These are phyloP conservation scores for Nakazawaea anatomiae DNA, from an alignment of 805 yeast species.

Conservation along the genomic window DNA sequence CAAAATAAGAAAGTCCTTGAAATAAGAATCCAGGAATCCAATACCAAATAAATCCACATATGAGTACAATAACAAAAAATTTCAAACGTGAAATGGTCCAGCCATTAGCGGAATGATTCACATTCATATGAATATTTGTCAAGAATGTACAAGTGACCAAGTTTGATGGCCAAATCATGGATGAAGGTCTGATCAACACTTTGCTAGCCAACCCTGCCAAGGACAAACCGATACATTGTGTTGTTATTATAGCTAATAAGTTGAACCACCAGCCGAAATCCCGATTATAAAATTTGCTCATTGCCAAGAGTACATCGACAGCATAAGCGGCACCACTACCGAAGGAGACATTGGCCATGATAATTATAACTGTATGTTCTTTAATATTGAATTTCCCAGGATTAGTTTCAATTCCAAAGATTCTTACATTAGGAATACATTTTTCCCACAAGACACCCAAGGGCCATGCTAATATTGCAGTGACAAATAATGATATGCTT, in stretches of 20 bases:
- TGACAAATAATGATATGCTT: constrained; percentile 32
- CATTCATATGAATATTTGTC: constrained; percentile 43
- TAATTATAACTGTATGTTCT: constrained; percentile 54
- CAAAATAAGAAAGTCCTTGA: constrained; percentile 52
- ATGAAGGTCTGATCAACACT: constrained; percentile 55
- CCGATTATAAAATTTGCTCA: constrained; percentile 38
- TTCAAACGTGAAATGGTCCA: constrained; percentile 53
- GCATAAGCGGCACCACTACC: constrained; percentile 45
- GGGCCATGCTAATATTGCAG: constrained; percentile 25
- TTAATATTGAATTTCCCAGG: constrained; percentile 61
- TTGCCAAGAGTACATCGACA: constrained; percentile 50
- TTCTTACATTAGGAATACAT: constrained; percentile 23
- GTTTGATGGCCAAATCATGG: constrained; percentile 68
- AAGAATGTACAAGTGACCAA: constrained; percentile 55
- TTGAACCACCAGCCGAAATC: constrained; percentile 50
- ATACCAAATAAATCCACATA: constrained; percentile 40
- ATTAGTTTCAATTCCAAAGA: constrained; percentile 35
- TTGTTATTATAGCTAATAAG: constrained; percentile 43
- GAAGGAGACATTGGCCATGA: constrained; percentile 43
- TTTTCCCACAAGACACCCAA: constrained; percentile 18
- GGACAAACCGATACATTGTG: constrained; percentile 64
- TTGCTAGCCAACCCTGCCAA: constrained; percentile 58
- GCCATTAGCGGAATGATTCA: constrained; percentile 48
- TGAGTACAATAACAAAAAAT: constrained; percentile 39
- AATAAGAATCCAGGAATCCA: constrained; percentile 60